Evolutionary conservation across 768 basidiomycete genomes (phyloP), one percentile per base, ranked within the genome.

Genomic region (Lactarius evosmus): DNA sequence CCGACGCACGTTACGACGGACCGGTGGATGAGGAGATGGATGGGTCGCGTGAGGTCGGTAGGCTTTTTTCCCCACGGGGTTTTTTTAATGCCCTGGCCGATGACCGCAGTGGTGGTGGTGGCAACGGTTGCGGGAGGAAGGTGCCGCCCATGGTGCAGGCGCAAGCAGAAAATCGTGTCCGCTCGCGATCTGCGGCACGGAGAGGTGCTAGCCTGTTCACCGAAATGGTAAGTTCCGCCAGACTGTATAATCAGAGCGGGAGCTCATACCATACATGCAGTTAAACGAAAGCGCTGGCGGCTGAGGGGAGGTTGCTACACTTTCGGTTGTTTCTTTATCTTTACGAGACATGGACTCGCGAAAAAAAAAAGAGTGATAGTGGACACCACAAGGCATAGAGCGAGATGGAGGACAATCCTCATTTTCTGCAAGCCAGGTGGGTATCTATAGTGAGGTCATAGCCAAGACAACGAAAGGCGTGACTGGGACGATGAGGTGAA

Each of bases 11-110:
- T 17, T 40, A 22, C 9, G 17, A 38, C 34, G 49, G 36, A 38
- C 27, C 12, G 8, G 30, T 53, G 19, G 33, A 4, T 44, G 29
- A 50, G 44, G 54, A 17, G 29, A 7, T 14, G 30, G 29, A 56
- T 14, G 49, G 49, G 56, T 51, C 16, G 46, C 34, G 61, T 50
- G 61, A 62, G 61, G 55, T 25, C 41, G 38, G 19, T 8, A 62
- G 34, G 55, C 56, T 63, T 58, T 63, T 56, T 58, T 55, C 61
- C 56, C 30, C 3, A 44, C 22, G 34, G 55, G 56, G 41, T 63
- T 58, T 63, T 62, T 63, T 58, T 46, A 44, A 58, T 30, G 40
- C 62, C 38, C 30, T 27, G 50, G 32, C 22, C 50, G 8, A 33
- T 61, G 41, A 61, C 19, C 55, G 56, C 61, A n/a, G 38, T 25